These are phyloP conservation scores for Ochetophila trinervis DNA, from an alignment of 306 rosid genomes.

Conservation along the genomic window DNA sequence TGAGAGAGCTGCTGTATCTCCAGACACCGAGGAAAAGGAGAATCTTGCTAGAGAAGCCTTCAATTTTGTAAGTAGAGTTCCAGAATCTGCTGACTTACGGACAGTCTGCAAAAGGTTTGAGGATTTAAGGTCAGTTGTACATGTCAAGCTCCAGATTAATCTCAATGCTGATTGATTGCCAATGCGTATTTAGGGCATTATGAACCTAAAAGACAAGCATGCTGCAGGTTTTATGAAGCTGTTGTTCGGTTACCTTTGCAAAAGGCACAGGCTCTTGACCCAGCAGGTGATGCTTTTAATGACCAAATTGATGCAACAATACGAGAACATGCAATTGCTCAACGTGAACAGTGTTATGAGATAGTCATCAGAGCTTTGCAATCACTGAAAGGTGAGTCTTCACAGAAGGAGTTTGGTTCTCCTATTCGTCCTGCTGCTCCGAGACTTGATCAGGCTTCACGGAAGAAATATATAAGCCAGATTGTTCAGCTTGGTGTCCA, in stretches of 20 bases:
- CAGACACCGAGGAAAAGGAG: slow-evolving; percentile 68
- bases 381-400: slow-evolving; percentile 67
- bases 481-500: slow-evolving; percentile 94
- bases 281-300: slow-evolving; percentile 82
- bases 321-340: slow-evolving; percentile 74
- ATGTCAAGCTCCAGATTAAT: slow-evolving; percentile 14
- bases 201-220: slow-evolving; percentile 20
- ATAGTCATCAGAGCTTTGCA: slow-evolving; percentile 77
- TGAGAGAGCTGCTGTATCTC: slow-evolving; percentile 84
- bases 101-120: slow-evolving; percentile 95
- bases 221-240: slow-evolving; percentile 93
- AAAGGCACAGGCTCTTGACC: slow-evolving; percentile 95
- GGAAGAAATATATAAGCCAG: slow-evolving; percentile 77
- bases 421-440: slow-evolving; percentile 61
- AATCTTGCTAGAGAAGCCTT: slow-evolving; percentile 89
- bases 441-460: slow-evolving; percentile 71
- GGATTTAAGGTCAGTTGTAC: slow-evolving; percentile 72
- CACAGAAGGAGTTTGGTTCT: slow-evolving; percentile 77
- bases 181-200: slow-evolving; percentile 14
- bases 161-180: slow-evolving; percentile 8
- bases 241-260: slow-evolving; percentile 93
- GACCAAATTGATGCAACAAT: slow-evolving; percentile 79
- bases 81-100: slow-evolving; percentile 88
- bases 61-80: slow-evolving; percentile 79
- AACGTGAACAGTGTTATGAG: slow-evolving; percentile 85